Evolutionary conservation across 441 rosid species (phyloP), one percentile per base, ranked within the genome.

Genomic region (Euphorbia schlechtendalii): DNA sequence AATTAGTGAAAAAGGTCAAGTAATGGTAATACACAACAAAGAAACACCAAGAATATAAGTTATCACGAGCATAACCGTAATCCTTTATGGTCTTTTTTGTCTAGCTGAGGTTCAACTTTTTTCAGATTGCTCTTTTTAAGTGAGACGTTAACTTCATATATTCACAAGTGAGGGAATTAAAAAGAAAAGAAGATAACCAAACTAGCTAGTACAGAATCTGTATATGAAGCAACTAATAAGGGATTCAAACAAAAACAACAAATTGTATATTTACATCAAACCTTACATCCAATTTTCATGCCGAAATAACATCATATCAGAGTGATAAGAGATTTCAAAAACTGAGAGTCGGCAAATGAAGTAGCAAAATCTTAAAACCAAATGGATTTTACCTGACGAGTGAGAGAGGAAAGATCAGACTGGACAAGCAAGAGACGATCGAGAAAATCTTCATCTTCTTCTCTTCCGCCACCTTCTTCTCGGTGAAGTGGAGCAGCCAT

Each of bases 371-470:
- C 1, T 25, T 11, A 9, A 56, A 36, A 52, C 18, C 22, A 56
- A 51, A 58, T 6, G 40, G 17, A 4, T 30, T 18, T 45, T 66
- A 90, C 97, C 90, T 83, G 87, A 30, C 74, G 83, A 30, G 79
- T 71, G 58, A 85, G 57, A 70, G 81, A 67, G 28, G 88, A 80
- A 30, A 87, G 74, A 75, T 89, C 82, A 68, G 96, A 85, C 28
- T 86, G 98, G 24, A 83, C 83, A 63, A 83, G 85, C 68, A 82
- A 77, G 68, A 92, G 81, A 34, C 76, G 74, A 72, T 90, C 94
- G 58, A 85, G 78, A 43, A 76, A 64, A 12, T 58, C 84, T n/a
- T 67, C 70, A 0, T 46, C 80, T 15, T 45, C 63, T 54, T 38
- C 65, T 40, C 32, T 61, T 18, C 48, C 66, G 12, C 22, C 56